A percentile compares a stretch with the other conserved stretches of the same genome.
phyloP scores from a whole-genome alignment of 768 basidiomycete genomes.

The Lactarius sp. region DNA sequence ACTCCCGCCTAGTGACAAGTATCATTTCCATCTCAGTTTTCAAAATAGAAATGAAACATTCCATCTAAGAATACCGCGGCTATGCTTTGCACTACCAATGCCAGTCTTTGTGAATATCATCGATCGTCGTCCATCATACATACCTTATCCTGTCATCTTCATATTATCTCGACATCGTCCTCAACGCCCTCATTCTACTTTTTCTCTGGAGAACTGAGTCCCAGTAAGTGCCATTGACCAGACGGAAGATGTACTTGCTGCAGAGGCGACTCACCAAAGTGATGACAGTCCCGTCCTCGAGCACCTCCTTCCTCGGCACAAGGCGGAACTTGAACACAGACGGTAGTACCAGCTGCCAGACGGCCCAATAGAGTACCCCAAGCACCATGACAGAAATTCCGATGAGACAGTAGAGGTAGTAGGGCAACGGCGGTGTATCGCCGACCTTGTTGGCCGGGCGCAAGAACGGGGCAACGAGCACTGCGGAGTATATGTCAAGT shows the following conservation, averaged over 20 bases:
- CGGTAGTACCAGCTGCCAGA: conserved; percentile 49
- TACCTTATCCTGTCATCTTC: too few relatives aligned
- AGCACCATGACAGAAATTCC: conserved; percentile 44
- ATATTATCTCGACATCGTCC: too few relatives aligned
- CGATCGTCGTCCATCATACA: too few relatives aligned
- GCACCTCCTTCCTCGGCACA: conserved; percentile 43
- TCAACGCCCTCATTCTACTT: neutral
- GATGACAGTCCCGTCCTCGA: conserved; percentile 51
- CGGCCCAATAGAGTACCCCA: conserved; percentile 51
- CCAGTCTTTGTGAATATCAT: too few relatives aligned
- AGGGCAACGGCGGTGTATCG: conserved; percentile 56
- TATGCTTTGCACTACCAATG: too few relatives aligned
- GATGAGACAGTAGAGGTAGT: conserved; percentile 55
- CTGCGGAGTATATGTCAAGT: conserved; percentile 27
- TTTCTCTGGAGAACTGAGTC: conserved; percentile 17
- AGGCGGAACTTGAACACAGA: conserved; percentile 45
- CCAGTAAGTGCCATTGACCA: neutral
- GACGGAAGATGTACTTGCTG: too few relatives aligned
- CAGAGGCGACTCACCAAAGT: conserved; percentile 39
- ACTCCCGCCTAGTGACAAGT: too few relatives aligned
- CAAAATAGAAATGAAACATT: too few relatives aligned
- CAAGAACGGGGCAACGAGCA: conserved; percentile 53
- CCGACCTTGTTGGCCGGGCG: conserved; percentile 50
- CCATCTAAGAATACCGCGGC: too few relatives aligned
- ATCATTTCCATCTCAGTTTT: too few relatives aligned